These are phyloP conservation scores for Tuber calosporum DNA, from an alignment of 495 filamentous ascomycete genomes.

Conservation along the genomic window DNA sequence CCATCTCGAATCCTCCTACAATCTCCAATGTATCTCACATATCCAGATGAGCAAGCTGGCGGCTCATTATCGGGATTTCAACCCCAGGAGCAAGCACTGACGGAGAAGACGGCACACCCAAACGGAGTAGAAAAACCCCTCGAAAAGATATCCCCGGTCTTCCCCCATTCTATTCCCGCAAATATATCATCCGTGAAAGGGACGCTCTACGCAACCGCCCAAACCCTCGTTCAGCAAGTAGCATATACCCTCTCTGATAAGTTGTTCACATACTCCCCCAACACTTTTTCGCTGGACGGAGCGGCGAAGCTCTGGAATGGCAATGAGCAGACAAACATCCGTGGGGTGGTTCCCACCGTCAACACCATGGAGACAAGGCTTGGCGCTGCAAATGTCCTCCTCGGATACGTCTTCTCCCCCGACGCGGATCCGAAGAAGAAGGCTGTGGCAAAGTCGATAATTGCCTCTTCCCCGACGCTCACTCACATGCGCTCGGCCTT, in stretches of 20 bases:
- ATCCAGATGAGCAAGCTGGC: constrained; percentile 11
- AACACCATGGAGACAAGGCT: constrained; percentile 75
- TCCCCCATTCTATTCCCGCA: constrained; percentile 56
- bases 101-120: constrained; percentile 13
- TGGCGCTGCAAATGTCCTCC: constrained; percentile 82
- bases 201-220: constrained; percentile 83
- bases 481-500: constrained; percentile 72
- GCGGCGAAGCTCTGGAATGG: constrained; percentile 69
- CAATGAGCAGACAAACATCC: constrained; percentile 61
- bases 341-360: constrained; percentile 71
- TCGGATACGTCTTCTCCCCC: constrained; percentile 94
- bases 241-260: constrained; percentile 89
- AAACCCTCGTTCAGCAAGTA: constrained; percentile 89
- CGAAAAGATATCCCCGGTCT: constrained; percentile 50
- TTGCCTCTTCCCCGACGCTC: constrained; percentile 76
- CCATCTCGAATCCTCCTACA: constrained; percentile 23
- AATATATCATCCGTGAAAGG: constrained; percentile 65
- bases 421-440: constrained; percentile 89
- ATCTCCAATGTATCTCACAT: constrained; percentile 21
- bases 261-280: constrained; percentile 91
- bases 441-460: constrained; percentile 78
- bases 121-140: constrained; percentile 29
- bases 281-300: constrained; percentile 80
- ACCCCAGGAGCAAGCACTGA: constrained; percentile 27
- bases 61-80: constrained; percentile 25